A percentile compares a stretch with the other conserved stretches of the same genome.
These are phyloP conservation scores for Purshia tridentata DNA, from an alignment of 306 rosid genomes.

Conservation along the genomic window DNA sequence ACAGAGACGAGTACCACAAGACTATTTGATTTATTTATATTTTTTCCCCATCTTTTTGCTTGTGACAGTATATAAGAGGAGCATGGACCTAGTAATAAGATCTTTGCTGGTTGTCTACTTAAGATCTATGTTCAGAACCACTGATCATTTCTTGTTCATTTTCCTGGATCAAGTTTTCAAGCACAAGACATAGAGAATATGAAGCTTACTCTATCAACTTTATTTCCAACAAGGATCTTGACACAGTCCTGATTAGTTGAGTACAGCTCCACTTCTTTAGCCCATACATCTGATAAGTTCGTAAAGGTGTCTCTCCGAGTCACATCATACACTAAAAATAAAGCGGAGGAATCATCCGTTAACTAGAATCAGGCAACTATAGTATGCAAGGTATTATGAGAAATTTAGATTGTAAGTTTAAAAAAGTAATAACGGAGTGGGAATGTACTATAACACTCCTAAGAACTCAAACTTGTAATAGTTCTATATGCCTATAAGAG, in stretches of 20 bases:
- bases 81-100: not conserved
- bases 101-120: not conserved
- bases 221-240: constrained; percentile 93
- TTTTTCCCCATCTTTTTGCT: not conserved
- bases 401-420: not conserved
- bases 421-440: not conserved
- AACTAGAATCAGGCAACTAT: not conserved
- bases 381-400: not conserved
- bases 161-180: constrained; percentile 13
- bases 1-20: not conserved
- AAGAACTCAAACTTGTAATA: not conserved
- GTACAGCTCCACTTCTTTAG: constrained; percentile 90
- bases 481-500: not conserved
- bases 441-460: not conserved
- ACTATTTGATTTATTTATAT: no score
- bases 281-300: constrained; percentile 83
- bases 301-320: constrained; percentile 85
- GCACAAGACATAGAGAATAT: constrained; percentile 13
- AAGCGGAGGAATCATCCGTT: constrained; percentile 8
- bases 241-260: constrained; percentile 77
- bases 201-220: constrained; percentile 85
- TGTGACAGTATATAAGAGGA: not conserved
- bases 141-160: constrained; percentile 3
- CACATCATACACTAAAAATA: constrained; percentile 70
- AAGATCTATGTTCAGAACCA: not conserved